Evolutionary conservation across 2,329 filamentous ascomycete species (phyloP), one percentile per base, ranked within the genome.

Genomic region (Colletotrichum sp.): DNA sequence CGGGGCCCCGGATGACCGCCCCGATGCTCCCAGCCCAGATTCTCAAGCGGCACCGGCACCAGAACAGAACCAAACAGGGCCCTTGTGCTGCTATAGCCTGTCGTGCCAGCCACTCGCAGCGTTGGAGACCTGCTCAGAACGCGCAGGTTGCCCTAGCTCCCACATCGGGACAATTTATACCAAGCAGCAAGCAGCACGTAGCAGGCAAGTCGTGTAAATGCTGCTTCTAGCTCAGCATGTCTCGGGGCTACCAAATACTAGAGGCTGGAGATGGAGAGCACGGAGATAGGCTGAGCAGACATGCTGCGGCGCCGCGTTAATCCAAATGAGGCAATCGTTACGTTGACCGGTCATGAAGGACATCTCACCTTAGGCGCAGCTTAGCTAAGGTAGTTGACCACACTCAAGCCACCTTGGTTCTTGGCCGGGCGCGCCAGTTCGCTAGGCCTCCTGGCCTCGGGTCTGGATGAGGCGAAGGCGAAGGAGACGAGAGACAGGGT

Each of bases 321-420:
- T 18, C 72, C 72, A n/a, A 75, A 75, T 66, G 72, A 71, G 72
- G 72, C 59, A 75, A 75, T 75, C 44, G 72, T 75, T 75, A 71
- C 72, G 72, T 75, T 66, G 62, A 62, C 57, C 57, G 28, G 44
- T 28, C n/a, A 70, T 70, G n/a, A 52, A 32, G 57, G 59, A 3
- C 44, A 36, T 65, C 67, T 74, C 71, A 69, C 66, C 57, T 57
- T 21, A 26, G 32, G 32, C 36, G 21, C 32, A 21, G 67, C 67
- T 74, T 74, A 66, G 59, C 72, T 71, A 59, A 74, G 67, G 36
- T 59, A n/a, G 36, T 63, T 32, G 57, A 52, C 34, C 68, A 28
- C 68, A 55, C 57, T 60, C n/a, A 34, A 60, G 36, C 36, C 57
- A 62, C 57, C 67, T 24, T 32, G 32, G 34, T 16, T 18, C 65